phyloP scores from a whole-genome alignment of 2,329 filamentous ascomycete species.

The Sphaerulina populicola region DNA sequence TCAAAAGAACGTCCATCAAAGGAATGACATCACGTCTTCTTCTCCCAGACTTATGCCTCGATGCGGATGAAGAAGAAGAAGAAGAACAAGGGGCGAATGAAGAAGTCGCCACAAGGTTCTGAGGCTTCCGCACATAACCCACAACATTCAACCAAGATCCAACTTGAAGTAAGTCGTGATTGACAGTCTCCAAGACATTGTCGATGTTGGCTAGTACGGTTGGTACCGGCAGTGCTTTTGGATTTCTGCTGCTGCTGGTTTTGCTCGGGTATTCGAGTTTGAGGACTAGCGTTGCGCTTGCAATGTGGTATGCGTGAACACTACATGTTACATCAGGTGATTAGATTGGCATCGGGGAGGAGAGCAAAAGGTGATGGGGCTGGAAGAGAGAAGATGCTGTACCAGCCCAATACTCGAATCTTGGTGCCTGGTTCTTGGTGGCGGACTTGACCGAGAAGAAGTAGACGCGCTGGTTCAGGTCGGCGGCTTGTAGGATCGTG shows the following conservation, averaged over 20 bases:
- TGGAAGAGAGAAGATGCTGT: too few relatives aligned
- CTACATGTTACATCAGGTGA: constrained; percentile 34
- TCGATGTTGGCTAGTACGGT: constrained; percentile 61
- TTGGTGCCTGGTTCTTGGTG: constrained; percentile 52
- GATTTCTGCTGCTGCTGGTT: constrained; percentile 19
- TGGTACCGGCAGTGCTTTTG: constrained; percentile 9
- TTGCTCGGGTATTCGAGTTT: constrained; percentile 55
- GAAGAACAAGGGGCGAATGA: too few relatives aligned
- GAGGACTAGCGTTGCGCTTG: constrained; percentile 56
- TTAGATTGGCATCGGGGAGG: not conserved
- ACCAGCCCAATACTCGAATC: constrained; percentile 90
- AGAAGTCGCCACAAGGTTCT: not conserved
- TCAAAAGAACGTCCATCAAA: constrained; percentile 62
- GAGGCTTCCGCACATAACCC: constrained; percentile 51
- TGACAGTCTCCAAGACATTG: constrained; percentile 59
- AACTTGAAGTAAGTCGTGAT: constrained; percentile 54
- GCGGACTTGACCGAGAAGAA: constrained; percentile 43
- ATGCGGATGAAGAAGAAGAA: not conserved
- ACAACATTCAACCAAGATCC: constrained; percentile 89
- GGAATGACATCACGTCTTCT: constrained; percentile 3
- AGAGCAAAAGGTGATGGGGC: constrained; percentile 33
- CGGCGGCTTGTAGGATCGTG: constrained; percentile 10
- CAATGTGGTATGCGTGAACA: constrained; percentile 50
- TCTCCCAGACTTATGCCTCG: not conserved
- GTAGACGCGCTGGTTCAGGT: constrained; percentile 51